Percentiles rank a stretch among this genome's conserved stretches.
Conservation (phyloP, 768 basidiomycete genomes). For the Hortiboletus campestris region DNA sequence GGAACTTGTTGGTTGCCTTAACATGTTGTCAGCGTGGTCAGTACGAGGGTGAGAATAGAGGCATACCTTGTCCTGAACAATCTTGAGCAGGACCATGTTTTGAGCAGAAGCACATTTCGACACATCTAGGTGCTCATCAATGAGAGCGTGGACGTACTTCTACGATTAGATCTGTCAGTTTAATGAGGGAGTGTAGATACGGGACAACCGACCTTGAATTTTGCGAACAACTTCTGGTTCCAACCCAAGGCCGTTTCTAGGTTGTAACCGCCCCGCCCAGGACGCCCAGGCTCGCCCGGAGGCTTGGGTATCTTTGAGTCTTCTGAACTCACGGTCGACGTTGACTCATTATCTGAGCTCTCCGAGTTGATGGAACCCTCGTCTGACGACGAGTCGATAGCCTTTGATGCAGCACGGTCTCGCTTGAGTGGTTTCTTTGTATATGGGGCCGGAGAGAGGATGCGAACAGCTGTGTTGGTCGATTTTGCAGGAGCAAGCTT, state of each 20-base stretch:
- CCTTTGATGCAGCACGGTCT: neutral
- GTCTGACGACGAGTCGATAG: neutral
- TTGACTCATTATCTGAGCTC: neutral
- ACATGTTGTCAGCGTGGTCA: neutral
- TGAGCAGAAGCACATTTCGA: conserved; percentile 11
- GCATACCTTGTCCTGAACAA: neutral
- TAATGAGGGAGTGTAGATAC: neutral
- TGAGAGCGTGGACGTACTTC: neutral
- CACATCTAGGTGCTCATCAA: conserved; percentile 5
- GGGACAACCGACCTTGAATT: conserved; percentile 19
- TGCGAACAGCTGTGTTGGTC: neutral
- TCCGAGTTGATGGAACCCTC: neutral
- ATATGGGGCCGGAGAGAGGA: neutral
- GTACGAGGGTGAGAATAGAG: too few relatives aligned
- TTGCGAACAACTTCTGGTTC: conserved; percentile 13
- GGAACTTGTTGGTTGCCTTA: neutral
- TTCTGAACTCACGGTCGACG: neutral
- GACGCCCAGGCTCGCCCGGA: conserved; percentile 19
- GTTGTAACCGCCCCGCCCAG: conserved; percentile 26
- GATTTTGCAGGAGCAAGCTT: neutral
- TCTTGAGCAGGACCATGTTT: neutral
- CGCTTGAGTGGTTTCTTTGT: neutral
- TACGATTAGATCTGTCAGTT: too few relatives aligned
- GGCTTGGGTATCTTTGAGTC: conserved; percentile 27
- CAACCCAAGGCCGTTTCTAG: conserved; percentile 15